Evolutionary conservation across 1,284 basidiomycete species (phyloP).

Genomic region (Pseudomicrostroma phylloplanum): DNA sequence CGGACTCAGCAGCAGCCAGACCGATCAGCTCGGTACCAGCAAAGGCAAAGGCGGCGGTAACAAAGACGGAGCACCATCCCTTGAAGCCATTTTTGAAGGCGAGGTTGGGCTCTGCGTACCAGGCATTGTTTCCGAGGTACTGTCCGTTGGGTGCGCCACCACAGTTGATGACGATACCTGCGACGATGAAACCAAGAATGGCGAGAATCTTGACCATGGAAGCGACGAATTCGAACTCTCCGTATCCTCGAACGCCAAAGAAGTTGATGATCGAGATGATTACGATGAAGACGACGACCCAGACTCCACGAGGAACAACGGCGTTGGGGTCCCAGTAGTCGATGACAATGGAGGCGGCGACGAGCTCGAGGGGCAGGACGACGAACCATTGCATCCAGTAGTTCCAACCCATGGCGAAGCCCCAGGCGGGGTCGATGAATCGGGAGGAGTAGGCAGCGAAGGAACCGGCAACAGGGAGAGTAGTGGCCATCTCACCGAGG

Average conservation of each 20-base stretch:
- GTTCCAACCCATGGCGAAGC: constrained; percentile 47
- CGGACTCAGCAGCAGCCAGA: constrained; percentile 61
- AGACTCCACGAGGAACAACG: constrained; percentile 31
- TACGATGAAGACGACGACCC: constrained; percentile 37
- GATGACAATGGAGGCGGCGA: constrained; percentile 44
- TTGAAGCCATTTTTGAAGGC: constrained; percentile 49
- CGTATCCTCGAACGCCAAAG: constrained; percentile 47
- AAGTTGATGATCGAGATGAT: constrained; percentile 40
- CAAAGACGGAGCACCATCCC: constrained; percentile 45
- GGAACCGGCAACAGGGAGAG: constrained; percentile 38
- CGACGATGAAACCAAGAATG: constrained; percentile 45
- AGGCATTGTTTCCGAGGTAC: constrained; percentile 39
- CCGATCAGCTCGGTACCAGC: constrained; percentile 59
- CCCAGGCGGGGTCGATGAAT: constrained; percentile 40
- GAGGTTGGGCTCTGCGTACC: constrained; percentile 31
- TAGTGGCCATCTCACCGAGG: constrained; percentile 40
- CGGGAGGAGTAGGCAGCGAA: constrained; percentile 38
- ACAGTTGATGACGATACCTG: constrained; percentile 41
- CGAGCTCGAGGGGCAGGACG: constrained; percentile 41
- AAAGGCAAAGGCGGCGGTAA: constrained; percentile 45
- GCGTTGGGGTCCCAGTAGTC: constrained; percentile 39
- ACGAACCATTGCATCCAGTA: constrained; percentile 48
- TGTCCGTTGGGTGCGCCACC: constrained; percentile 36
- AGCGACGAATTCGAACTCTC: constrained; percentile 43
- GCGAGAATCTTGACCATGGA: constrained; percentile 45